Evolutionary conservation across 2,329 filamentous ascomycete species (phyloP).

Genomic region (Cryoendolithus antarcticus): DNA sequence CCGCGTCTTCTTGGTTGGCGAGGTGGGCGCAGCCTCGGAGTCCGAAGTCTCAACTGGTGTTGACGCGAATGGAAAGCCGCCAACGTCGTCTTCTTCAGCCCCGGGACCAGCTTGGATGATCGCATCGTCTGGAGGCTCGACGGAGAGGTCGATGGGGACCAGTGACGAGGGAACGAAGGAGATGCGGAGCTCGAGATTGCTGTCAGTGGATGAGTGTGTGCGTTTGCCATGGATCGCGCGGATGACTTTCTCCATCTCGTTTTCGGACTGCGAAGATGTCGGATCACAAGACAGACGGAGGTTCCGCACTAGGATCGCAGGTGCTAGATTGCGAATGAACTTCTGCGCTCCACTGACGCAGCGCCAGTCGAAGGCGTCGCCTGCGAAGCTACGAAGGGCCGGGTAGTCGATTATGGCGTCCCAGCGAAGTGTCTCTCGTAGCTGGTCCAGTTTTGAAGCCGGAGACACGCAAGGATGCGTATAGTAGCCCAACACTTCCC

Average conservation of each 20-base stretch:
- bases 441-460: slow-evolving; percentile 39
- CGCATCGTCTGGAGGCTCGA: slow-evolving; percentile 55
- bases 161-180: slow-evolving; percentile 65
- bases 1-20: slow-evolving; percentile 29
- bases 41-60: slow-evolving; percentile 11
- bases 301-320: slow-evolving; percentile 57
- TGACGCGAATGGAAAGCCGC: slow-evolving; percentile 10
- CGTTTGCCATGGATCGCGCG: slow-evolving; percentile 53
- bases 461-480: slow-evolving; percentile 74
- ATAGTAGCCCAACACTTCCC: slow-evolving; percentile 72
- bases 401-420: slow-evolving; percentile 51
- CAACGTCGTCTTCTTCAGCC: slow-evolving; percentile 23
- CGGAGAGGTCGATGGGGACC: slow-evolving; percentile 62
- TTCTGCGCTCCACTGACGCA: slow-evolving; percentile 69
- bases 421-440: slow-evolving; percentile 47
- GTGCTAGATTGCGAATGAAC: slow-evolving; percentile 68
- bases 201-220: slow-evolving; percentile 62
- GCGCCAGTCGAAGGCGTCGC: slow-evolving; percentile 77
- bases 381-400: slow-evolving; percentile 60
- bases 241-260: slow-evolving; percentile 46
- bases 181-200: slow-evolving; percentile 62
- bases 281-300: slow-evolving; percentile 28
- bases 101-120: slow-evolving; percentile 26
- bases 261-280: slow-evolving; percentile 26
- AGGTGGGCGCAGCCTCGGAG: slow-evolving; percentile 16